phyloP scores from a whole-genome alignment of 345 rosid genomes.

The Populus simonii region DNA sequence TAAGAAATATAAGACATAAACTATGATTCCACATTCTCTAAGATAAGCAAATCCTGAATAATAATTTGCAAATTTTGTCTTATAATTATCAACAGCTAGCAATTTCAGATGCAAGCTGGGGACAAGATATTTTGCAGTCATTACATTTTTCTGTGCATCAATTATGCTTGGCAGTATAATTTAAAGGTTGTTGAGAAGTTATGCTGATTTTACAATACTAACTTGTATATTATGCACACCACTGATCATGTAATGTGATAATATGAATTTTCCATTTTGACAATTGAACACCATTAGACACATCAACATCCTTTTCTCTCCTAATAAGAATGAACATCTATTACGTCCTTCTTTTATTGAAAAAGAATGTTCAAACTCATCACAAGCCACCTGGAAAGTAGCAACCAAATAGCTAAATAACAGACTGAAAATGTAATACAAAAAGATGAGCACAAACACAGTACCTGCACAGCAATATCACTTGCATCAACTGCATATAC shows the following conservation, averaged over 20 bases:
- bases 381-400: not conserved
- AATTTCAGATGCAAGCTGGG: not conserved
- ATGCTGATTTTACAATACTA: not conserved
- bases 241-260: no score
- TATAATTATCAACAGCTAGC: not conserved
- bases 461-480: conserved; percentile 94
- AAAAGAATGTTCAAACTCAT: not conserved
- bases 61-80: not conserved
- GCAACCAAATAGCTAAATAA: conserved; percentile 6
- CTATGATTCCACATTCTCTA: not conserved
- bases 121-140: not conserved
- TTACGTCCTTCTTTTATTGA: not conserved
- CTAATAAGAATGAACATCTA: no score
- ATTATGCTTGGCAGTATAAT: not conserved
- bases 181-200: not conserved
- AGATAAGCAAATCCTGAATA: not conserved
- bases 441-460: conserved; percentile 19
- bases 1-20: not conserved
- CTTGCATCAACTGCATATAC: conserved; percentile 99
- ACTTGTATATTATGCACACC: no score
- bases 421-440: not conserved
- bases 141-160: not conserved
- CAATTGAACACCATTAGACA: no score
- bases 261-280: no score
- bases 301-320: no score